Percentiles rank a stretch among this genome's conserved stretches.
Conservation (phyloP, 108 stramenopile genomes). For the Nitzschia sp. region DNA sequence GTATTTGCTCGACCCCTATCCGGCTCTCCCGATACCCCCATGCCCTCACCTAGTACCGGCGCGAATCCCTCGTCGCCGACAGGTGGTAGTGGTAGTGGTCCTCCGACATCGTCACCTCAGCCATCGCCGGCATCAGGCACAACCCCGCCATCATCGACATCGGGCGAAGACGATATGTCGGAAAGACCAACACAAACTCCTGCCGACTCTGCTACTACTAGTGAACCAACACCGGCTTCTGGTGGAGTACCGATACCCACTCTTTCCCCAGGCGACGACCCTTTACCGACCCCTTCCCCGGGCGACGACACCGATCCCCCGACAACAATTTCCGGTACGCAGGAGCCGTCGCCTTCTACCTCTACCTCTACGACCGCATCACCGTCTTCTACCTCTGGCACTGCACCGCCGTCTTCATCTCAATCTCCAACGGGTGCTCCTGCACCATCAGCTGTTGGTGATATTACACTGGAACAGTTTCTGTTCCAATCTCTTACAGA, state of each 20-base stretch:
- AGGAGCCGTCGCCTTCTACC: background rate
- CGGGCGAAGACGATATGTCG: too few species aligned
- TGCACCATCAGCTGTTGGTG: background rate
- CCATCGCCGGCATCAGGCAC: background rate
- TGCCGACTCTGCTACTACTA: background rate
- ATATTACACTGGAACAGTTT: conserved; percentile 19
- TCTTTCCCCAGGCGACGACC: too few species aligned
- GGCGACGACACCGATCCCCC: background rate
- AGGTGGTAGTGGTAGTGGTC: too few species aligned
- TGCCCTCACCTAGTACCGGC: background rate
- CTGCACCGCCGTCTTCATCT: background rate
- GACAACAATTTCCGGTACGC: background rate
- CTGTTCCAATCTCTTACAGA: conserved; percentile 30
- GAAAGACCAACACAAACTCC: background rate
- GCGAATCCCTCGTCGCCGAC: background rate
- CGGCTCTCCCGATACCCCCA: background rate
- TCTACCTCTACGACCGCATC: too few species aligned
- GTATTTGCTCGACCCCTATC: conserved; percentile 5
- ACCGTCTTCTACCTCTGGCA: background rate
- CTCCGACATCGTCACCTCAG: background rate
- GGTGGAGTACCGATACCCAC: background rate
- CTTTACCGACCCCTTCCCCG: background rate
- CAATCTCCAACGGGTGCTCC: background rate
- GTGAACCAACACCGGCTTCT: background rate
- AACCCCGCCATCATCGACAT: too few species aligned